Conservation (phyloP, 768 basidiomycete species). For the Leucosporidium creatinivorum region DNA sequence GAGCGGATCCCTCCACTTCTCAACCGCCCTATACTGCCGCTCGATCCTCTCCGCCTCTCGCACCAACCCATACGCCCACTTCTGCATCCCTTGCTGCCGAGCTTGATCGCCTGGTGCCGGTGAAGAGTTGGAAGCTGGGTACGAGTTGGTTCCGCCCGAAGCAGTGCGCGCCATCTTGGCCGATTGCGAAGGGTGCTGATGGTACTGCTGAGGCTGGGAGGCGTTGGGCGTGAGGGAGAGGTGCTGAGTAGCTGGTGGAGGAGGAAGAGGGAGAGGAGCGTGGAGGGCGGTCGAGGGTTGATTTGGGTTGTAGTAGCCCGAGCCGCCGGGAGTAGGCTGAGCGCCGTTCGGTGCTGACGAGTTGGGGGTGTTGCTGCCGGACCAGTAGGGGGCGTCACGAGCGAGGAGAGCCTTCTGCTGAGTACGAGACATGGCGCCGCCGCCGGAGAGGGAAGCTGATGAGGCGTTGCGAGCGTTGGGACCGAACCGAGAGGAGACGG, state of each 20-base stretch:
- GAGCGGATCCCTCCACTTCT: slow-evolving; percentile 31
- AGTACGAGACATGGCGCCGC: slow-evolving; percentile 25
- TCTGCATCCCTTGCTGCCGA: slow-evolving; percentile 20
- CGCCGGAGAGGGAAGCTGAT: slow-evolving; percentile 9
- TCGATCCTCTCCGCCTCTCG: slow-evolving; percentile 33
- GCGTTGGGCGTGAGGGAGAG: neutral
- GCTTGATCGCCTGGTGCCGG: neutral
- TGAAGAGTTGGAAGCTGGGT: neutral
- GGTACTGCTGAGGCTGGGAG: too few relatives aligned
- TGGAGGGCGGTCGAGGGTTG: neutral
- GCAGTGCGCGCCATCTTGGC: too few relatives aligned
- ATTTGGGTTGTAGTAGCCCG: neutral
- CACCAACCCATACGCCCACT: slow-evolving; percentile 30
- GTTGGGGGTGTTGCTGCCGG: neutral
- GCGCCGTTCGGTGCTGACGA: neutral
- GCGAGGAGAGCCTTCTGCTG: slow-evolving; percentile 33
- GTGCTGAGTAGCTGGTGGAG: neutral
- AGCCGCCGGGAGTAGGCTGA: slow-evolving; percentile 7
- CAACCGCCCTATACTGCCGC: slow-evolving; percentile 22
- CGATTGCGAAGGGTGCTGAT: too few relatives aligned
- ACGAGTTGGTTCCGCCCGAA: too few relatives aligned
- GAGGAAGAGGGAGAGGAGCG: neutral
- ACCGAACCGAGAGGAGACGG: neutral
- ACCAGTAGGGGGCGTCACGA: slow-evolving; percentile 21
- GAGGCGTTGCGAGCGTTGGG: neutral